Evolutionary conservation across 2,329 filamentous ascomycete genomes (phyloP), one percentile per base, ranked within the genome.

Genomic region (Eutypella sp.): DNA sequence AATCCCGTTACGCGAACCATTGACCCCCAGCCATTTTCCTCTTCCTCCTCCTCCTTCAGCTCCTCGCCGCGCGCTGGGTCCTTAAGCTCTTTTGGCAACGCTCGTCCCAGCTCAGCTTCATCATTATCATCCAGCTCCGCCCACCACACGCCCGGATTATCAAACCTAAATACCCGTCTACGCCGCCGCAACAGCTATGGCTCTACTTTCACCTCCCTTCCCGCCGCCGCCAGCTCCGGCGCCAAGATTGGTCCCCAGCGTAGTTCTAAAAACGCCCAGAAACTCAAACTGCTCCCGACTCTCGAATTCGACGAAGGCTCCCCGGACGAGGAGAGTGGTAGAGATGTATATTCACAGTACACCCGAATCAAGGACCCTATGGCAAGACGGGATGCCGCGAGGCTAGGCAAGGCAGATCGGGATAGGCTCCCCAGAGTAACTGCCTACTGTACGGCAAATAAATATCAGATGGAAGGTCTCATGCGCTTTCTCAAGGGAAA

Each of bases 281-380:
- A 99, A 71, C 77, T 99, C 50, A 99, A 99, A 71, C 78, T 99
- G n/a, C 73, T 99, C 15, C 93, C 93, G 1, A 93, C 93, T 61
- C 90, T 91, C 0, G 88, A 95, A 48, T 77, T 89, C 38, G 88
- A 80, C 22, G 88, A 91, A 37, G 82, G 75, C 16, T 50, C 44
- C 56, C 74, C 53, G 6, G 91, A 97, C 51, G 92, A 96, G 60
- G 92, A 96, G 67, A 93, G 89, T 59, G 90, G 91, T 9, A 78
- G 91, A 53, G 93, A 99, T 64, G 93, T 99, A 25, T 99, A 99
- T 70, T 92, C 91, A 22, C 93, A 99, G 66, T 97, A 96, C 65
- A 96, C 92, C 8, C 81, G 93, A 38, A 99, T 99, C 69, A 97
- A 97, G 66, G 93, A 99, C 61, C 91, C 92, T 1, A 96, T 86